A percentile compares a stretch with the other conserved stretches of the same genome.
Evolutionary conservation across 2,329 filamentous ascomycete species (phyloP).

Genomic region (Aspergillus clavatus): DNA sequence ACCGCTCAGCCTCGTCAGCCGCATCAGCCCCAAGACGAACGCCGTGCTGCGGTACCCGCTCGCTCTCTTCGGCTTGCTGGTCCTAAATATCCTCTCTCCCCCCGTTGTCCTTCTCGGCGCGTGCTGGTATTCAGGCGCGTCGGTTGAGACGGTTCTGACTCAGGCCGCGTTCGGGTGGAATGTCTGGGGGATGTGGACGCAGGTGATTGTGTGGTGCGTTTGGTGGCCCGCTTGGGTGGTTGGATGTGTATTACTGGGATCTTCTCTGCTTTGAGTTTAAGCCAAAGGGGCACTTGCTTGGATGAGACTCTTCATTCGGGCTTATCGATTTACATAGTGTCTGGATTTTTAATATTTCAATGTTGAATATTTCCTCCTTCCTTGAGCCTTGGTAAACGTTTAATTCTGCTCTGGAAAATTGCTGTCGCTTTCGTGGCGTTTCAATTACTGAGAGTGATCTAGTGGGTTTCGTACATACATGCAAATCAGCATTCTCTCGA

Average conservation of each 20-base stretch:
- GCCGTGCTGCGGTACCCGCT: conserved; percentile 19
- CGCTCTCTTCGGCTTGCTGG: conserved; percentile 40
- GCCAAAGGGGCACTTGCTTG: not conserved
- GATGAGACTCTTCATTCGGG: not conserved
- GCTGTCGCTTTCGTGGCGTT: conserved; percentile 6
- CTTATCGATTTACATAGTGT: not conserved
- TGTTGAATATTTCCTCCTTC: not conserved
- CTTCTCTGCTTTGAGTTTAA: conserved; percentile 26
- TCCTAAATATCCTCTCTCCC: conserved; percentile 61
- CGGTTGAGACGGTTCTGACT: conserved; percentile 57
- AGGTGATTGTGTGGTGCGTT: conserved; percentile 85
- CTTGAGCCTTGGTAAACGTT: not conserved
- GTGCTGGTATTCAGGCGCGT: conserved; percentile 45
- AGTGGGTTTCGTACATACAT: conserved; percentile 16
- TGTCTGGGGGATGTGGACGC: conserved; percentile 83
- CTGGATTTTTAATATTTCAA: not conserved
- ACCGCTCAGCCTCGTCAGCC: conserved; percentile 67
- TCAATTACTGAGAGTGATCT: conserved; percentile 8
- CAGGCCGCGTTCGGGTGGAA: conserved; percentile 83
- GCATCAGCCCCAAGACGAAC: conserved; percentile 17
- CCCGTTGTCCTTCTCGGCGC: conserved; percentile 49
- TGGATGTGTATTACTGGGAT: conserved; percentile 40
- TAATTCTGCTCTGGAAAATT: not conserved
- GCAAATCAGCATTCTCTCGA: conserved; percentile 2
- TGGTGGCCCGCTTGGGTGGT: conserved; percentile 93